Percentiles rank a stretch among this genome's conserved stretches.
phyloP scores from a whole-genome alignment of 805 yeast genomes.

The Metschnikowia gruessii region DNA sequence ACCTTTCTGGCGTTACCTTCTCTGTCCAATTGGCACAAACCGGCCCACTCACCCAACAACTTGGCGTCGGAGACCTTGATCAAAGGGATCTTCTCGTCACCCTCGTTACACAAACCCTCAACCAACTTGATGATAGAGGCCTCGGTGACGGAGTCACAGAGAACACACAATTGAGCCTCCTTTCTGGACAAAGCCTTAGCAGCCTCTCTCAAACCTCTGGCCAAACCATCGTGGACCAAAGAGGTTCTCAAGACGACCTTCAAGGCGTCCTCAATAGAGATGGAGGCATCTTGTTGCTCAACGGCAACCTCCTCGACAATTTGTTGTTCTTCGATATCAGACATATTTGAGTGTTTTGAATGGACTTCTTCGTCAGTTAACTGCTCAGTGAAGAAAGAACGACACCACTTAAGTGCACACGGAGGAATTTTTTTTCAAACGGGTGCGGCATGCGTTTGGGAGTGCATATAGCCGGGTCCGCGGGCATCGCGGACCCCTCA shows the following conservation, averaged over 20 bases:
- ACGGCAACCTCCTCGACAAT: constrained; percentile 79
- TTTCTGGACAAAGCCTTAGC: constrained; percentile 97
- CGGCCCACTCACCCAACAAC: constrained; percentile 99
- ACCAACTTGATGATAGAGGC: constrained; percentile 93
- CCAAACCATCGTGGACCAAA: constrained; percentile 98
- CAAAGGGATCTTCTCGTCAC: constrained; percentile 93
- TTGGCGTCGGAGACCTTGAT: constrained; percentile 99
- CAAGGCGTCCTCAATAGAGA: constrained; percentile 97
- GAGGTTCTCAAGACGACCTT: constrained; percentile 98
- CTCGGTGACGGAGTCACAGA: constrained; percentile 98
- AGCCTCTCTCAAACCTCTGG: constrained; percentile 99
- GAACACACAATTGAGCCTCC: constrained; percentile 96
- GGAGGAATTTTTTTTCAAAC: constrained; percentile 5
- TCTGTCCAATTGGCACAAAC: constrained; percentile 98
- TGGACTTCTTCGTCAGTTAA: constrained; percentile 72
- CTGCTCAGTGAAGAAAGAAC: constrained; percentile 29
- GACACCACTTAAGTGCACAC: neutral
- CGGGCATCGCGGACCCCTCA: neutral
- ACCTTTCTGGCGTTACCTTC: constrained; percentile 99
- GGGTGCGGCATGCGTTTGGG: neutral
- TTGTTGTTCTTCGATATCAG: constrained; percentile 91
- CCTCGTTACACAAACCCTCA: constrained; percentile 99
- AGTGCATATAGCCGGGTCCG: neutral
- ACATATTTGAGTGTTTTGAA: constrained; percentile 49
- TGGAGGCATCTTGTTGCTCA: constrained; percentile 82